Evolutionary conservation across 2,329 filamentous ascomycete species (phyloP).

Genomic region (Calonectria honghensis): DNA sequence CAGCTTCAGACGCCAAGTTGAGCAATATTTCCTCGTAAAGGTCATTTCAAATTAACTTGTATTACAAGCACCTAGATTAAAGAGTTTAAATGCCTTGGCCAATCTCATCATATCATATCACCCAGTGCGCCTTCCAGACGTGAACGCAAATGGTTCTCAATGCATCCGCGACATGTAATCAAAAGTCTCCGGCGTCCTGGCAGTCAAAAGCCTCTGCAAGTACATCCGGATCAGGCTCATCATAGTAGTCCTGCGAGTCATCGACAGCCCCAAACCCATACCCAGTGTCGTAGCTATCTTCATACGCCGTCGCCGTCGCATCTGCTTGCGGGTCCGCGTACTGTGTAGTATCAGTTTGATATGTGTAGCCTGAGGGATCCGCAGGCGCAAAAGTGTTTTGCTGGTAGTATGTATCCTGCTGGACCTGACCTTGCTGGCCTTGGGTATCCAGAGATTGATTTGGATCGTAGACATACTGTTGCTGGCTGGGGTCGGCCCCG

Average conservation of each 20-base stretch:
- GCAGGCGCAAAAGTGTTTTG: not conserved
- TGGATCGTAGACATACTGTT: constrained; percentile 11
- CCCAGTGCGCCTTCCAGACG: not conserved
- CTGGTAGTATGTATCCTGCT: not conserved
- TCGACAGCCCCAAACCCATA: not conserved
- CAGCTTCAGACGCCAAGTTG: not conserved
- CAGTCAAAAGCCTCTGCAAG: not conserved
- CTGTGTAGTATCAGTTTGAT: not conserved
- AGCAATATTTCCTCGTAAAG: not conserved
- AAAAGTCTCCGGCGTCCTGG: constrained; percentile 6
- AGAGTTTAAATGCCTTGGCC: not conserved
- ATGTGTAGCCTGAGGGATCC: not conserved
- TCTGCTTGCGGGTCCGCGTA: not conserved
- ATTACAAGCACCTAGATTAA: not conserved
- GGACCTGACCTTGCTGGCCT: not conserved
- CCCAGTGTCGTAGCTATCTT: not conserved
- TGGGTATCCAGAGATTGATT: not conserved
- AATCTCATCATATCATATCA: not conserved
- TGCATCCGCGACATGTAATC: not conserved
- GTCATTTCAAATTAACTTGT: not conserved
- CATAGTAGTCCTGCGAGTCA: not conserved
- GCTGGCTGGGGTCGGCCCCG: not conserved
- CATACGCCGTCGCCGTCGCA: not conserved
- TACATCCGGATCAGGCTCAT: not conserved
- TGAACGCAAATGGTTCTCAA: not conserved